Evolutionary conservation across 768 basidiomycete species (phyloP), one percentile per base, ranked within the genome.

Genomic region (Agaricus blazei): DNA sequence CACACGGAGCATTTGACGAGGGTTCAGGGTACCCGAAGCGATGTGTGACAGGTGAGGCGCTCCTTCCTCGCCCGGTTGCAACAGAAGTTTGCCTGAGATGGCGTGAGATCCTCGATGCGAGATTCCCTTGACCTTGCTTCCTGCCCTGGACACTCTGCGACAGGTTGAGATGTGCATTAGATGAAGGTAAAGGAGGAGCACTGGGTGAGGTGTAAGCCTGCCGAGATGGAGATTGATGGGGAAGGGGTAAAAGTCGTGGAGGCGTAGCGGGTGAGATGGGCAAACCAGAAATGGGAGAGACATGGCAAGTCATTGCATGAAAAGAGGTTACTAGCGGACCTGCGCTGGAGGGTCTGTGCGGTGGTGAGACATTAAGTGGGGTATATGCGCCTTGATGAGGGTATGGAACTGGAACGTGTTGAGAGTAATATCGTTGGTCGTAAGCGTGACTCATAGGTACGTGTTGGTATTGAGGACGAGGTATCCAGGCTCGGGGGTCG

Each of bases 311-410:
- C 9, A 12, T n/a, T 12, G 3, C 12, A 52, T 45, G 45, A 3
- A 27, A 24, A 24, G 41, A 28, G 3, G 24, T 46, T 28, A 42
- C 36, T 1, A 56, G 29, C 3, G 54, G 48, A 9, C 73, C 79
- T n/a, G 76, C 75, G 55, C 84, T 85, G 11, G 75, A 73, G 27
- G 84, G 81, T 47, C 81, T 77, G 29, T 68, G 64, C 3, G 59
- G 58, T 42, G 59, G 34, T 41, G 26, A 15, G 52, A 47, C 14
- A 54, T 51, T 47, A 38, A 57, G 49, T 37, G 58, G 31, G 48
- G 48, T 49, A 37, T 36, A 49, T 34, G 31, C 40, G 24, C 9
- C 48, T 29, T 55, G 54, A 34, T 44, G 29, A 15, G 41, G 54
- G 14, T 50, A 41, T 31, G 44, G 45, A 43, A 24, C 7, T 31